Evolutionary conservation across 2,329 filamentous ascomycete genomes (phyloP).

Genomic region (Ceratocystis variospora): DNA sequence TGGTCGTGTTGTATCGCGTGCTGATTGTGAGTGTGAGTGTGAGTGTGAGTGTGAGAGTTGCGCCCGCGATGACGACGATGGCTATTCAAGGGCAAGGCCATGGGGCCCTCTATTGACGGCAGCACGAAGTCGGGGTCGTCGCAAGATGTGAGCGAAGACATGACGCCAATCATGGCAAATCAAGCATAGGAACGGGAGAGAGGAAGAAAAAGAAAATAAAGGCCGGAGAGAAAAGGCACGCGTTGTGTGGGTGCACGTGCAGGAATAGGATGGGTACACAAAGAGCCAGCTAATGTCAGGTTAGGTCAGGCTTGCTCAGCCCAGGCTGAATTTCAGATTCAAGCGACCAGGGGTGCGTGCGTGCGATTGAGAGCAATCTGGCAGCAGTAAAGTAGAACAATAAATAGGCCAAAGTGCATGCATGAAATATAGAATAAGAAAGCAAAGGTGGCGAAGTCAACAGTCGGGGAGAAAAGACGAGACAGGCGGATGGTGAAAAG

Average conservation of each 20-base stretch:
- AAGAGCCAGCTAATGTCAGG: no score
- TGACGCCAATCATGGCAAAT: slow-evolving; percentile 10
- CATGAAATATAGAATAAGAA: no score
- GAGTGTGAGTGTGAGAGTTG: background rate
- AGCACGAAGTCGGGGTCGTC: slow-evolving; percentile 13
- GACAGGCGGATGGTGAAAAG: no score
- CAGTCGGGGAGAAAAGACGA: no score
- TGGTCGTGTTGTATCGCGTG: background rate
- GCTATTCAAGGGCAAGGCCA: background rate
- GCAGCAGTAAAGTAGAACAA: no score
- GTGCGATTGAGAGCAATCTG: no score
- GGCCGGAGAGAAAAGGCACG: background rate
- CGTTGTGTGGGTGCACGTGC: background rate
- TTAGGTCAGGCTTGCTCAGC: background rate
- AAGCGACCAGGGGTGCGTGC: background rate
- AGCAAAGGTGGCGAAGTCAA: no score
- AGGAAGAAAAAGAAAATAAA: background rate
- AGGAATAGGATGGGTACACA: background rate
- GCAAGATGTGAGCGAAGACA: slow-evolving; percentile 6
- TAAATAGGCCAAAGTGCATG: no score
- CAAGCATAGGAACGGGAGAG: background rate
- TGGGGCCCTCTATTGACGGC: slow-evolving; percentile 11
- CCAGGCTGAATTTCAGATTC: background rate
- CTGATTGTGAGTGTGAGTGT: background rate
- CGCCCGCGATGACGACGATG: background rate